Conservation (phyloP, 2,329 filamentous ascomycete species). For the Tolypocladium inflatum region DNA sequence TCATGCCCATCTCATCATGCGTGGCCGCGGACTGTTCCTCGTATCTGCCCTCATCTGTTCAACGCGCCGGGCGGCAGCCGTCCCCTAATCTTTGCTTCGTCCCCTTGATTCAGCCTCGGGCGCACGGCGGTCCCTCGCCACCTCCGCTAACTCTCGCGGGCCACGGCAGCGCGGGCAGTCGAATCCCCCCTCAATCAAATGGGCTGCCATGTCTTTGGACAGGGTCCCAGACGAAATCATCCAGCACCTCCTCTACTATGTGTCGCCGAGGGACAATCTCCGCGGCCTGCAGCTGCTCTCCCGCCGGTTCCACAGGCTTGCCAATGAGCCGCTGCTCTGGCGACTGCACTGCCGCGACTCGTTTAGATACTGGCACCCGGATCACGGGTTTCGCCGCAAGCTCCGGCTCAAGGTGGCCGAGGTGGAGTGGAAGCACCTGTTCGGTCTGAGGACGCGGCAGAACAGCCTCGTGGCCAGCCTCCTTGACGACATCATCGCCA, state of each 20-base stretch:
- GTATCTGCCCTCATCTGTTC: background rate
- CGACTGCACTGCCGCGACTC: slow-evolving; percentile 57
- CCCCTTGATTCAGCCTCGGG: background rate
- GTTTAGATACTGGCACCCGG: slow-evolving; percentile 68
- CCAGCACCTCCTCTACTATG: slow-evolving; percentile 61
- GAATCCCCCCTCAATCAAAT: slow-evolving; percentile 4
- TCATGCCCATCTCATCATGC: background rate
- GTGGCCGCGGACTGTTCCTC: background rate
- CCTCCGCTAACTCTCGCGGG: background rate
- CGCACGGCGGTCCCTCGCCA: background rate
- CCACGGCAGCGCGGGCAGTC: background rate
- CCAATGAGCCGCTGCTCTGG: slow-evolving; percentile 71
- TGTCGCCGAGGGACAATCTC: slow-evolving; percentile 46
- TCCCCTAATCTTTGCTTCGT: background rate
- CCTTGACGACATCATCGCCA: slow-evolving; percentile 61
- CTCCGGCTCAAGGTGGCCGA: slow-evolving; percentile 40
- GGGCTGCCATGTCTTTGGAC: slow-evolving; percentile 26
- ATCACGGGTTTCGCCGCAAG: slow-evolving; percentile 51
- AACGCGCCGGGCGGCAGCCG: background rate
- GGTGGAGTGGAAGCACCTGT: slow-evolving; percentile 68
- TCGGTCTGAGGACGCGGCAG: slow-evolving; percentile 41
- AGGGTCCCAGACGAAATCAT: slow-evolving; percentile 76
- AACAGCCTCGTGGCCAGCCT: slow-evolving; percentile 42
- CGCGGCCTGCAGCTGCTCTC: slow-evolving; percentile 43
- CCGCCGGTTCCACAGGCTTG: slow-evolving; percentile 53